Base-by-base conservation (phyloP, 2,329 filamentous ascomycete genomes). In the Fusarium cicatricum region DNA sequence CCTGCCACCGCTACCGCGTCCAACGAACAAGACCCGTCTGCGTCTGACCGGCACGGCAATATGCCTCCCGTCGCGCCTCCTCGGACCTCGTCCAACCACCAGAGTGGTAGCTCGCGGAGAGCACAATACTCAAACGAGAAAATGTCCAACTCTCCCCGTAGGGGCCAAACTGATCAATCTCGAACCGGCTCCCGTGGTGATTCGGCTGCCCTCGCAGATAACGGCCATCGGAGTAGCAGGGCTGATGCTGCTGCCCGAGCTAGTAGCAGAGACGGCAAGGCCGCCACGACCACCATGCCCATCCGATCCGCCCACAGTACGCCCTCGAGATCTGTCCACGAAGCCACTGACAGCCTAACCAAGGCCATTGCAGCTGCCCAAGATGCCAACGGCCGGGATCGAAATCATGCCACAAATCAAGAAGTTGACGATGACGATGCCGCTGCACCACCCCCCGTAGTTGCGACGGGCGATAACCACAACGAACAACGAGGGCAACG, bases 301-400 rank as follows among this genome's bases (percentile, higher is more conserved):
- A 75, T 81, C 45, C 79, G 82, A 77, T 54, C 74, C 70, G 57
- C 75, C 56, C 62, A 73, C 75, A 32, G 74, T 82, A 40, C 80
- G 82, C 60, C 65, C n/a, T 67, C 67, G 15, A 83, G 82, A 36
- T 81, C 90, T 11, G 85, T 87, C 12, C 86, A 90, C 54, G 91
- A 96, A 72, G 87, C 90, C 51, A 93, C 89, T 74, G 87, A 92
- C 52, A 87, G 92, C 28, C 83, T 96, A 60, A 91, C 90, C 71
- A 85, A 90, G 58, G 85, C 93, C 60, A 80, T 94, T 60, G 65
- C 73, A 38, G 65, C 69, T 34, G 59, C 70, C 23, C 72, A 75
- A 37, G 71, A 71, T 66, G 67, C 62, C 17, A 73, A 69, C 39
- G 65, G 65, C 15, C 71, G 64, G 31, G 66, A 69, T 36, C 63